Conservation (phyloP, 1,139 yeast species). For the Debaryomyces subglobosus region DNA sequence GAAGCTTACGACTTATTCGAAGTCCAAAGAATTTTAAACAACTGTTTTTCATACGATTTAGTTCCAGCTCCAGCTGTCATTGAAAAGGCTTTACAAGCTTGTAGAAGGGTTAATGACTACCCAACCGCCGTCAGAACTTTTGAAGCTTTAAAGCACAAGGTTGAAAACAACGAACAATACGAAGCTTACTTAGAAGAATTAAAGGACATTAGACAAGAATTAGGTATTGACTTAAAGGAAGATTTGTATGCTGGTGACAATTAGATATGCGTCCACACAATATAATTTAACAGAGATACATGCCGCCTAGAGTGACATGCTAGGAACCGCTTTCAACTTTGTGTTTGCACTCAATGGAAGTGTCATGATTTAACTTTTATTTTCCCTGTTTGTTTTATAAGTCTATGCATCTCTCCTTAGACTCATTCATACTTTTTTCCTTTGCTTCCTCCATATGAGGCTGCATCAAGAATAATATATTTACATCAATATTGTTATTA, state of each 20-base stretch:
- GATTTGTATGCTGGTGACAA: slow-evolving; percentile 60
- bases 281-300: not conserved
- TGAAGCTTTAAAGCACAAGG: slow-evolving; percentile 93
- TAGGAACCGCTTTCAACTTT: not conserved
- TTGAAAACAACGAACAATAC: slow-evolving; percentile 91
- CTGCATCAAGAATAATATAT: slow-evolving; percentile 5
- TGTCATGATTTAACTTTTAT: slow-evolving; percentile 3
- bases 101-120: slow-evolving; percentile 98
- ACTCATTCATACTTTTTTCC: slow-evolving; percentile 7
- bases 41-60: slow-evolving; percentile 96
- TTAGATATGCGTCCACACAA: slow-evolving; percentile 12
- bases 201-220: slow-evolving; percentile 86
- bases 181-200: slow-evolving; percentile 94
- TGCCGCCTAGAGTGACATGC: not conserved
- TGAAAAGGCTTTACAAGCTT: slow-evolving; percentile 95
- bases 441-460: not conserved
- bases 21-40: slow-evolving; percentile 87
- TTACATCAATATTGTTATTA: slow-evolving; percentile 1
- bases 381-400: not conserved
- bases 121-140: slow-evolving; percentile 98
- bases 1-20: slow-evolving; percentile 98
- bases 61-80: slow-evolving; percentile 97
- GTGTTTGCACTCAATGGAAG: not conserved
- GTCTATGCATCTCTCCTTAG: slow-evolving; percentile 3
- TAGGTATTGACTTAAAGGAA: slow-evolving; percentile 93